Conservation (phyloP, 1,139 yeast species). For the Yamadazyma epiphylla region DNA sequence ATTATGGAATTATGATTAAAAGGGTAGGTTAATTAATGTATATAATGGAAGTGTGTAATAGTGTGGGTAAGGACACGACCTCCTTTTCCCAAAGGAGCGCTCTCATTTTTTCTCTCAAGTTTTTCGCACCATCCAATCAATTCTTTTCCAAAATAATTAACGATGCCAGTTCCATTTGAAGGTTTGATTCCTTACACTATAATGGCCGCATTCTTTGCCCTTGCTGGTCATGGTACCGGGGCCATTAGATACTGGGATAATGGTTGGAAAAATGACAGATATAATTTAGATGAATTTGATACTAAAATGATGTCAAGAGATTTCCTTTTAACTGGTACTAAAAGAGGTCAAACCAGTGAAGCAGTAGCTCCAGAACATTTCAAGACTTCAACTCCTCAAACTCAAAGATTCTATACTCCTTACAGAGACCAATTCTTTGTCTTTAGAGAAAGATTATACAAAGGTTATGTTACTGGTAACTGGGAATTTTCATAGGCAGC, state of each 20-base stretch:
- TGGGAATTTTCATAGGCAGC: slow-evolving; percentile 40
- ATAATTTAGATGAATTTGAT: slow-evolving; percentile 44
- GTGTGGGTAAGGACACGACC: too few relatives aligned
- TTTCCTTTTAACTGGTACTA: slow-evolving; percentile 67
- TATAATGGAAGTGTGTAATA: too few relatives aligned
- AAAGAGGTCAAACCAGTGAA: slow-evolving; percentile 65
- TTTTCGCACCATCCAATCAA: slow-evolving; percentile 3
- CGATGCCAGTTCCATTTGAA: slow-evolving; percentile 50
- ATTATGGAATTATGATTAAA: slow-evolving; percentile 58
- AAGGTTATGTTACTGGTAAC: slow-evolving; percentile 46
- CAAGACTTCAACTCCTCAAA: slow-evolving; percentile 33
- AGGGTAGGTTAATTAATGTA: neutral
- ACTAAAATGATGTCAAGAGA: slow-evolving; percentile 65
- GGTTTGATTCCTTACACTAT: slow-evolving; percentile 48
- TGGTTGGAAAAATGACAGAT: slow-evolving; percentile 50
- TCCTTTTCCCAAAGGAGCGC: too few relatives aligned
- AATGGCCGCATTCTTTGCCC: slow-evolving; percentile 47
- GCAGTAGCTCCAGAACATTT: slow-evolving; percentile 72
- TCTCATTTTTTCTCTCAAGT: neutral
- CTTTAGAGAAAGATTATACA: slow-evolving; percentile 48
- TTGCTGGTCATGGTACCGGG: slow-evolving; percentile 48
- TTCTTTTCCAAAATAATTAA: slow-evolving; percentile 1
- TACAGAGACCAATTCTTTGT: slow-evolving; percentile 48
- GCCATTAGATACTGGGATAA: slow-evolving; percentile 49
- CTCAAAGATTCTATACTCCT: slow-evolving; percentile 45